Conservation (phyloP, 768 basidiomycete species). For the Suillus lakei region DNA sequence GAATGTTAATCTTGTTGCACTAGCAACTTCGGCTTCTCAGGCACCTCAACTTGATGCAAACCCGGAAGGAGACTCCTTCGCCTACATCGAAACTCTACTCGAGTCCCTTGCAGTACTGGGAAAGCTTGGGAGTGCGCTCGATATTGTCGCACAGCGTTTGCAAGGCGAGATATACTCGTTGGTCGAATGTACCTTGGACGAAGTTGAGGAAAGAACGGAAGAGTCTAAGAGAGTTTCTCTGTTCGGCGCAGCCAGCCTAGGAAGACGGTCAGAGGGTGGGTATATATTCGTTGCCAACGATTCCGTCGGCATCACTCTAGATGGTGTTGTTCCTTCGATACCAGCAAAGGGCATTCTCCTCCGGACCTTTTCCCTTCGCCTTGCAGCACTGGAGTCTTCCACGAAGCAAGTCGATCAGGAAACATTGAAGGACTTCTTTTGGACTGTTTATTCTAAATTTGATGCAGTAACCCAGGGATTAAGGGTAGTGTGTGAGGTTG, state of each 20-base stretch:
- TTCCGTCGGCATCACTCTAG: constrained; percentile 22
- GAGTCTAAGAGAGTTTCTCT: constrained; percentile 63
- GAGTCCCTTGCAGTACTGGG: constrained; percentile 94
- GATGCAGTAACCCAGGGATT: constrained; percentile 93
- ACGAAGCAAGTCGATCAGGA: constrained; percentile 81
- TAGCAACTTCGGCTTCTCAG: constrained; percentile 25
- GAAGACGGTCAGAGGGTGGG: constrained; percentile 52
- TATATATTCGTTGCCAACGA: constrained; percentile 50
- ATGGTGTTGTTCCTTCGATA: constrained; percentile 30
- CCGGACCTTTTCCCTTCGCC: constrained; percentile 60
- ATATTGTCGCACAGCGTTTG: constrained; percentile 82
- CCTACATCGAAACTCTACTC: constrained; percentile 89
- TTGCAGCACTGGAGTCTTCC: constrained; percentile 75
- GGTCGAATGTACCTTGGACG: constrained; percentile 86
- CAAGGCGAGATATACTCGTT: constrained; percentile 83
- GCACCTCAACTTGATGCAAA: constrained; percentile 46
- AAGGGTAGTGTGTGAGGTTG: constrained; percentile 87
- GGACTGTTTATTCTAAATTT: constrained; percentile 96
- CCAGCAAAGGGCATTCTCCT: constrained; percentile 31
- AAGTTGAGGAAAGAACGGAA: constrained; percentile 90
- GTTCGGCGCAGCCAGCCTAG: constrained; percentile 39
- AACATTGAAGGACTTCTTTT: constrained; percentile 89
- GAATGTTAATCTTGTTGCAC: constrained; percentile 27
- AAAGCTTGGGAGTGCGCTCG: constrained; percentile 82
- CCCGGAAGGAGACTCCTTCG: constrained; percentile 92